These are phyloP conservation scores for Gastrolobium bilobum DNA, from an alignment of 306 rosid genomes.

Conservation along the genomic window DNA sequence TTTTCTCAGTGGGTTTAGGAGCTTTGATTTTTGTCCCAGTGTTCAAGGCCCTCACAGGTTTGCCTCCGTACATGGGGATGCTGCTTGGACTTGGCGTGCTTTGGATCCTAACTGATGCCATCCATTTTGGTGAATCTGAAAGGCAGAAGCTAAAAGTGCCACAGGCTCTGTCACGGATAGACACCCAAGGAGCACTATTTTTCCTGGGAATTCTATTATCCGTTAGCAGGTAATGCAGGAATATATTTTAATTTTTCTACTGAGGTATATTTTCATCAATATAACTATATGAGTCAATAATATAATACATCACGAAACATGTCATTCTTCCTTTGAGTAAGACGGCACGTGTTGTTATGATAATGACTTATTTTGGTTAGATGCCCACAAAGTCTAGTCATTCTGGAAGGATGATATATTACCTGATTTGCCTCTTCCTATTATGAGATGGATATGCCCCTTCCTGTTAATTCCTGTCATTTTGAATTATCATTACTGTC, in stretches of 20 bases:
- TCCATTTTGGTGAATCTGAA: slow-evolving; percentile 95
- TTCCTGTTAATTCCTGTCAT: neutral
- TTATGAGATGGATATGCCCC: neutral
- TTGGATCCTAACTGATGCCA: slow-evolving; percentile 98
- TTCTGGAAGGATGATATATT: slow-evolving; percentile 11
- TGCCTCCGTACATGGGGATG: slow-evolving; percentile 97
- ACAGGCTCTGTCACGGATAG: slow-evolving; percentile 93
- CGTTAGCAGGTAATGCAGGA: slow-evolving; percentile 75
- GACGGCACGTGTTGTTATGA: slow-evolving; percentile 14
- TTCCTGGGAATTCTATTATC: slow-evolving; percentile 97
- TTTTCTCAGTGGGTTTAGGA: slow-evolving; percentile 87
- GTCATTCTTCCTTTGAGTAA: neutral
- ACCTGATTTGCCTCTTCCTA: neutral
- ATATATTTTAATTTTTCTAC: neutral
- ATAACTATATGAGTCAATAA: neutral
- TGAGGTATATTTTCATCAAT: neutral
- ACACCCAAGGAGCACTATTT: slow-evolving; percentile 92
- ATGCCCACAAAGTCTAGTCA: neutral
- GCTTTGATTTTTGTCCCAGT: slow-evolving; percentile 91
- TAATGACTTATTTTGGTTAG: neutral
- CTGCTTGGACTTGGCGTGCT: slow-evolving; percentile 94
- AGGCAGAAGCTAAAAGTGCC: slow-evolving; percentile 93
- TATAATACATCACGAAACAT: neutral
- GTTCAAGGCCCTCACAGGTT: slow-evolving; percentile 90
- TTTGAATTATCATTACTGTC: neutral